phyloP scores from a whole-genome alignment of 495 filamentous ascomycete genomes.

The Penicillium ochrochloron region DNA sequence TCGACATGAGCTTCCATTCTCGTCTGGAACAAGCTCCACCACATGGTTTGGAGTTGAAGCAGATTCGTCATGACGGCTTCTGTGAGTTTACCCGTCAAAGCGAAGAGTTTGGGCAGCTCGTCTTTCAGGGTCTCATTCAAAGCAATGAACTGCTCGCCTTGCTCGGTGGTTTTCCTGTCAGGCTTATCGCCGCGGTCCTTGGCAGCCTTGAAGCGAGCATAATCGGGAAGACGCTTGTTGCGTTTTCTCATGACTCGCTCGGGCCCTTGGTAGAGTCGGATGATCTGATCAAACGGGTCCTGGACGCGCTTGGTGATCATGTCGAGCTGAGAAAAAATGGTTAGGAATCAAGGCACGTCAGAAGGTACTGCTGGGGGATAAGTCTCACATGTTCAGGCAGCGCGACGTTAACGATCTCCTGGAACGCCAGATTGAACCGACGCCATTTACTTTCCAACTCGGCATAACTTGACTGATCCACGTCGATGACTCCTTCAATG shows the following conservation, averaged over 20 bases:
- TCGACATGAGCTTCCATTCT: conserved; percentile 79
- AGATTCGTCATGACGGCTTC: conserved; percentile 81
- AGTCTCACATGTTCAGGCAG: conserved; percentile 84
- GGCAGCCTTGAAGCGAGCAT: conserved; percentile 76
- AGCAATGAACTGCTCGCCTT: conserved; percentile 83
- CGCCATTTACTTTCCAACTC: conserved; percentile 93
- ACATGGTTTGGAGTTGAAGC: conserved; percentile 76
- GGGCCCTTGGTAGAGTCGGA: conserved; percentile 80
- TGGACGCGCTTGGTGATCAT: conserved; percentile 81
- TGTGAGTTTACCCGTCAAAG: conserved; percentile 75
- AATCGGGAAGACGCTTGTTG: conserved; percentile 85
- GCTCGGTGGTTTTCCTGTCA: conserved; percentile 80
- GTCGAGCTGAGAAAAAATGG: conserved; percentile 57
- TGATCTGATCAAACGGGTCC: conserved; percentile 80
- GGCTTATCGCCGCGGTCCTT: conserved; percentile 79
- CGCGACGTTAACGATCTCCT: conserved; percentile 76
- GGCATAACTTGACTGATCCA: conserved; percentile 64
- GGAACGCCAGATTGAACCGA: conserved; percentile 77
- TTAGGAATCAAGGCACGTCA: conserved; percentile 17
- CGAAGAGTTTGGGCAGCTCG: conserved; percentile 85
- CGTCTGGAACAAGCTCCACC: conserved; percentile 77
- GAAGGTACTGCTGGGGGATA: conserved; percentile 7
- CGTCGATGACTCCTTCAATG: conserved; percentile 68
- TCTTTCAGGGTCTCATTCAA: conserved; percentile 91
- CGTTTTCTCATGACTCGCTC: conserved; percentile 89